phyloP scores from a whole-genome alignment of 179 eudicot species.

The Nepenthes alata region DNA sequence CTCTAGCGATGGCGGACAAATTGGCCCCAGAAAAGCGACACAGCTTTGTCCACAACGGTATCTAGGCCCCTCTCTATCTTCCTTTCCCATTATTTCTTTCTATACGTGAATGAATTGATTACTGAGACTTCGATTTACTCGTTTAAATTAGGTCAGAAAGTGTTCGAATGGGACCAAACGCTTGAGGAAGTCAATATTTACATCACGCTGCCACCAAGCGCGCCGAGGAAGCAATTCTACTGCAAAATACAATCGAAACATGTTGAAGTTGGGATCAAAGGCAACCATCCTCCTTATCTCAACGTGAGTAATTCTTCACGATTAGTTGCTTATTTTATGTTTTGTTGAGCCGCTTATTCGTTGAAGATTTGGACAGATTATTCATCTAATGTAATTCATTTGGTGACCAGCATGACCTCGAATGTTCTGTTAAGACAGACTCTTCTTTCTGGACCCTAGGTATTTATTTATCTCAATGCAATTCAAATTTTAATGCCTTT shows the following conservation, averaged over 20 bases:
- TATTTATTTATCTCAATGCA: slow-evolving; percentile 6
- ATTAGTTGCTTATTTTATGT: neutral
- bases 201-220: slow-evolving; percentile 69
- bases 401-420: slow-evolving; percentile 68
- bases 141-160: slow-evolving; percentile 54
- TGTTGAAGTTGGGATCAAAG: slow-evolving; percentile 88
- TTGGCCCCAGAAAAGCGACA: slow-evolving; percentile 83
- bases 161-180: slow-evolving; percentile 96
- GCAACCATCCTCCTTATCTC: slow-evolving; percentile 71
- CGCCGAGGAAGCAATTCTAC: slow-evolving; percentile 56
- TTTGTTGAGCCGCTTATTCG: neutral
- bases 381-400: slow-evolving; percentile 4
- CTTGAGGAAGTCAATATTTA: slow-evolving; percentile 86
- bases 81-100: neutral
- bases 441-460: slow-evolving; percentile 94
- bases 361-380: neutral
- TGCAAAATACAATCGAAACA: slow-evolving; percentile 71
- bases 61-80: neutral
- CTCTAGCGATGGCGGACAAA: slow-evolving; percentile 57
- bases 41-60: slow-evolving; percentile 68
- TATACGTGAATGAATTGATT: slow-evolving; percentile 1
- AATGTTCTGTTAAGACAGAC: slow-evolving; percentile 71
- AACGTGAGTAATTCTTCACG: slow-evolving; percentile 7
- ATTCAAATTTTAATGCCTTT: too few relatives aligned
- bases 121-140: slow-evolving; percentile 1